phyloP scores from a whole-genome alignment of 495 filamentous ascomycete species.

The Neurospora sp. region DNA sequence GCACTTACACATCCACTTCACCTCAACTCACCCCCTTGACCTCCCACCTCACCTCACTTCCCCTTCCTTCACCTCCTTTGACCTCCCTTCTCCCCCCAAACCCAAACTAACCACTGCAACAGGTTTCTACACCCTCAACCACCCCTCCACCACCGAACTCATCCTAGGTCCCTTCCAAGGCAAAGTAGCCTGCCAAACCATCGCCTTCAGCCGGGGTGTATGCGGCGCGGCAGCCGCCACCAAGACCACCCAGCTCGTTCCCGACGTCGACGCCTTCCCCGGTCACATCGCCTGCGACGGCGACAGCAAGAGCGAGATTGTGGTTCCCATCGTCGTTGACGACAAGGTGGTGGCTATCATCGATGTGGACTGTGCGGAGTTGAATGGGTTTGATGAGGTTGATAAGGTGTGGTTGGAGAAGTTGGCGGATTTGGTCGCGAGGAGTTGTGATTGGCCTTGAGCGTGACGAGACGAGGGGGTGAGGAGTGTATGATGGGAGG shows the following conservation, averaged over 20 bases:
- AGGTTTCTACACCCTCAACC: conserved; percentile 75
- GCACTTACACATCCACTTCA: not conserved
- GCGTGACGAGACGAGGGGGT: too few species aligned
- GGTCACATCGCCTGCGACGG: conserved; percentile 90
- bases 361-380: conserved; percentile 70
- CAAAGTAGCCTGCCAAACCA: conserved; percentile 79
- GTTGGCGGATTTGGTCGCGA: conserved; percentile 54
- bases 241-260: conserved; percentile 56
- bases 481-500: not conserved
- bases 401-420: conserved; percentile 61
- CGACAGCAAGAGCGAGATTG: conserved; percentile 77
- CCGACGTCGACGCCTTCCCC: conserved; percentile 66
- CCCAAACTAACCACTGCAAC: not conserved
- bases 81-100: not conserved
- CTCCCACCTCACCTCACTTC: not conserved
- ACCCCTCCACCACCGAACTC: conserved; percentile 39
- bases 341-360: conserved; percentile 68
- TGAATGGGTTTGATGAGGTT: conserved; percentile 63
- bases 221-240: conserved; percentile 68
- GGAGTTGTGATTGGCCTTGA: conserved; percentile 63
- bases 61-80: not conserved
- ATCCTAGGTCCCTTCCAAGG: conserved; percentile 86
- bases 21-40: not conserved
- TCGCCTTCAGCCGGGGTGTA: conserved; percentile 68
- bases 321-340: conserved; percentile 62